Conservation (phyloP, 441 rosid genomes). For the Mallotus repandus region DNA sequence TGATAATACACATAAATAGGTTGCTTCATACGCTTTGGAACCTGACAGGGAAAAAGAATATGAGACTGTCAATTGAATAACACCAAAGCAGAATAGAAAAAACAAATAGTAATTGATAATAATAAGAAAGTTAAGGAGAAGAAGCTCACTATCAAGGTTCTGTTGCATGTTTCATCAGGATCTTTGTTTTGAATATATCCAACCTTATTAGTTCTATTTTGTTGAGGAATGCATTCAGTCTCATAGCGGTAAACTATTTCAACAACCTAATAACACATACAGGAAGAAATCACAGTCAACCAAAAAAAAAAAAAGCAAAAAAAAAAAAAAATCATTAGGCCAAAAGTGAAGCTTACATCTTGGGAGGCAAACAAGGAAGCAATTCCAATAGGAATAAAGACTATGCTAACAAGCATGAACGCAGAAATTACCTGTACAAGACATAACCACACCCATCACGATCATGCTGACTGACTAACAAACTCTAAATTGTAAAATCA, state of each 20-base stretch:
- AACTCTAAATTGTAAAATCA: too few species aligned
- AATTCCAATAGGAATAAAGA: constrained; percentile 90
- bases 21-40: constrained; percentile 69
- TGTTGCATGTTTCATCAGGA: constrained; percentile 41
- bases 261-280: constrained; percentile 54
- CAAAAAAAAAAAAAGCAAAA: constrained; percentile 11
- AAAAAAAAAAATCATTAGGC: background rate
- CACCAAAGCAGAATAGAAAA: background rate
- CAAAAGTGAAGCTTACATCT: constrained; percentile 47
- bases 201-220: constrained; percentile 50
- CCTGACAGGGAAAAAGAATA: constrained; percentile 40
- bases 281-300: constrained; percentile 7
- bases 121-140: background rate
- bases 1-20: constrained; percentile 91
- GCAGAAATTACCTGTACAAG: constrained; percentile 74
- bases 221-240: constrained; percentile 52
- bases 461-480: too few species aligned
- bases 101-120: too few species aligned
- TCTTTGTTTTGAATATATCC: constrained; percentile 52
- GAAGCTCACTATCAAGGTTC: constrained; percentile 49
- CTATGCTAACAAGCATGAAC: constrained; percentile 80
- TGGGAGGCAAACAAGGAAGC: constrained; percentile 78
- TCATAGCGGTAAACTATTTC: constrained; percentile 88
- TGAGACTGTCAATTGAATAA: background rate
- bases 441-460: too few species aligned